Evolutionary conservation across 306 rosid species (phyloP), one percentile per base, ranked within the genome.

Genomic region (Urtica urens): DNA sequence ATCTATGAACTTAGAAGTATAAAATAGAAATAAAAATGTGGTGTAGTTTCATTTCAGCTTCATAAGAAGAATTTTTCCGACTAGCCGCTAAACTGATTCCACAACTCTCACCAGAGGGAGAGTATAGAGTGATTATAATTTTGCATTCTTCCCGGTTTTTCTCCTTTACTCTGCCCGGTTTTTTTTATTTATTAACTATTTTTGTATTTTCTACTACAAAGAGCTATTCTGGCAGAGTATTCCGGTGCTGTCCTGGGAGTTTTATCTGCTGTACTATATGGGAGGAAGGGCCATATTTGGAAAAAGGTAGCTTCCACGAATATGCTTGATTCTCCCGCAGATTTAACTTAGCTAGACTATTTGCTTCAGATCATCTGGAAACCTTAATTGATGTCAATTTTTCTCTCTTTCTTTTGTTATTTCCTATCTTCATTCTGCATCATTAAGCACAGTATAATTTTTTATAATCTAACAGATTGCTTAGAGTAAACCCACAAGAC

Each of bases 161-260:
- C 3, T 45, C 19, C 7, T 19, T 42, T 12, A 5, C 12, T 28
- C 22, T 45, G 16, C 26, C 57, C 23, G 51, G 41, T 55, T 63
- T 26, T 31, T 53, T 38, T 26, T 14, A 45, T 12, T 1, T 19
- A 18, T 42, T n/a, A n/a, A n/a, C n/a, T n/a, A 1, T 66, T 23
- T 50, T 67, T 64, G 44, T 40, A 35, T 39, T 40, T 62, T 57
- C 42, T 66, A 38, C 30, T 65, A 92, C n/a, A n/a, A n/a, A n/a
- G 99, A 76, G 87, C 96, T 70, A 77, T 92, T 71, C 65, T 92
- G 78, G 93, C 77, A 2, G 99, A 92, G 78, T 92, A 92, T 72
- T 85, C 99, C 58, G 96, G 96, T 58, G 94, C 99, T 60, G 79
- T 82, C 59, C 99, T 92, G 60, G 96, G 99, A 58, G 96, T 85